phyloP scores from a whole-genome alignment of 2,329 filamentous ascomycete genomes.

The Fusarium longipes region DNA sequence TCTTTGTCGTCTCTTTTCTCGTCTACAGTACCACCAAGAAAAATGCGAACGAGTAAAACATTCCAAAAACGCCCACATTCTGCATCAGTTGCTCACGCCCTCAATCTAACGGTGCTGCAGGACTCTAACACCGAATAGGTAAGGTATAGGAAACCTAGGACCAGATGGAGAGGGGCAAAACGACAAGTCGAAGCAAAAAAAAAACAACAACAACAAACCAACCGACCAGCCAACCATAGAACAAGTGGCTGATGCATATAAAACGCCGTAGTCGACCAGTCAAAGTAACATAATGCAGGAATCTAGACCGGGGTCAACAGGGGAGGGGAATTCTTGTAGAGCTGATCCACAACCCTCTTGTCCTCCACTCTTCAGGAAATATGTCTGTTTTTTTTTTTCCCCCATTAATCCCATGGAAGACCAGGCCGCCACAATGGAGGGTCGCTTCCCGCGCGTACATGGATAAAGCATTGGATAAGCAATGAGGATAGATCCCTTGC shows the following conservation, averaged over 20 bases:
- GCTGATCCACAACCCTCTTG: conserved; percentile 16
- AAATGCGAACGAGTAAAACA: conserved; percentile 24
- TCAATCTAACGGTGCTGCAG: conserved; percentile 34
- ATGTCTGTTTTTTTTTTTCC: conserved; percentile 12
- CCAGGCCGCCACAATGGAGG: conserved; percentile 23
- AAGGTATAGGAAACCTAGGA: conserved; percentile 13
- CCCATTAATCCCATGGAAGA: conserved; percentile 15
- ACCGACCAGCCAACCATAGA: conserved; percentile 21
- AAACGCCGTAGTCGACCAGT: conserved; percentile 35
- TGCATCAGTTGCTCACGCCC: conserved; percentile 20
- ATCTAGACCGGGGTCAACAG: conserved; percentile 2
- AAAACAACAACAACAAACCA: too few species aligned
- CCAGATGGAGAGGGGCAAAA: conserved; percentile 15
- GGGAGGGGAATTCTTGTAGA: conserved; percentile 11
- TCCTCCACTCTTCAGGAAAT: conserved; percentile 9
- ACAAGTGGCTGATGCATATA: conserved; percentile 35
- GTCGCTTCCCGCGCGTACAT: conserved; percentile 22
- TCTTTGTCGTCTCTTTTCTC: conserved; percentile 36
- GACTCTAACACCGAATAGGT: conserved; percentile 23
- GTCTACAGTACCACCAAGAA: conserved; percentile 13
- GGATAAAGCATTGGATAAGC: conserved; percentile 26
- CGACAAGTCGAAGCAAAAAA: conserved; percentile 4
- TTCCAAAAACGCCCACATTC: conserved; percentile 29
- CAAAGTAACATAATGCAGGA: conserved; percentile 15
- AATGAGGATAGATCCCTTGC: conserved; percentile 24